Evolutionary conservation across 169 alveolate species (phyloP).

Genomic region (Eimeria nieschulzi): DNA sequence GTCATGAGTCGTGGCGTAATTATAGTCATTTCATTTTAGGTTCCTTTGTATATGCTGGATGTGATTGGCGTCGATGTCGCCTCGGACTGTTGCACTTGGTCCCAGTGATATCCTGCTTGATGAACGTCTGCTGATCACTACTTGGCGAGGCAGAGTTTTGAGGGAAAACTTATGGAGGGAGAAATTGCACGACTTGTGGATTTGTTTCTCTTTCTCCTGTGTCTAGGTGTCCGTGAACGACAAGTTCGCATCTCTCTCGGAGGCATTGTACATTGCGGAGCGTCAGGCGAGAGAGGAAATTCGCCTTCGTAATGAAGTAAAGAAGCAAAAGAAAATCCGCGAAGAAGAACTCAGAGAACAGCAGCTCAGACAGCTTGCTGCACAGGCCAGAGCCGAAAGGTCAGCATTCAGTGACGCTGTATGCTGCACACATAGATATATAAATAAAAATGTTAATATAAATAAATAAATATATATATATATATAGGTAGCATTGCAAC

Average conservation of each 20-base stretch:
- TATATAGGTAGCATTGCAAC: too few relatives aligned
- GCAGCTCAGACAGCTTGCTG: constrained; percentile 91
- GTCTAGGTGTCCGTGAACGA: constrained; percentile 88
- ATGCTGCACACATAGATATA: not conserved
- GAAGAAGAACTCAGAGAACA: constrained; percentile 92
- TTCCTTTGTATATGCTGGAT: too few relatives aligned
- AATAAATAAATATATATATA: not conserved
- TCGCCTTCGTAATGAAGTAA: constrained; percentile 93
- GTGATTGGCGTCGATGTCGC: too few relatives aligned
- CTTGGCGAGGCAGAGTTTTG: too few relatives aligned
- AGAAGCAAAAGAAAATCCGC: constrained; percentile 82
- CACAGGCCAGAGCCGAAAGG: constrained; percentile 87
- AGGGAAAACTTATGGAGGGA: too few relatives aligned
- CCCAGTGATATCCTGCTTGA: too few relatives aligned
- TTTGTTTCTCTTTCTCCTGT: not conserved
- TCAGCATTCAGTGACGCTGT: not conserved
- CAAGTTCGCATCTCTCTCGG: constrained; percentile 95
- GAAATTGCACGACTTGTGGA: too few relatives aligned
- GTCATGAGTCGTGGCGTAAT: too few relatives aligned
- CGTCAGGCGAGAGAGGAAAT: constrained; percentile 97
- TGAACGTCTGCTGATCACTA: too few relatives aligned
- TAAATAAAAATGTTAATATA: too few relatives aligned
- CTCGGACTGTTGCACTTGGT: too few relatives aligned
- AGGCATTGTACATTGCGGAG: constrained; percentile 95
- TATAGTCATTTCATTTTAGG: too few relatives aligned